Percentiles rank a stretch among this genome's conserved stretches.
Evolutionary conservation across 1,284 basidiomycete genomes (phyloP).

Genomic region (Rugosomyces carneus): DNA sequence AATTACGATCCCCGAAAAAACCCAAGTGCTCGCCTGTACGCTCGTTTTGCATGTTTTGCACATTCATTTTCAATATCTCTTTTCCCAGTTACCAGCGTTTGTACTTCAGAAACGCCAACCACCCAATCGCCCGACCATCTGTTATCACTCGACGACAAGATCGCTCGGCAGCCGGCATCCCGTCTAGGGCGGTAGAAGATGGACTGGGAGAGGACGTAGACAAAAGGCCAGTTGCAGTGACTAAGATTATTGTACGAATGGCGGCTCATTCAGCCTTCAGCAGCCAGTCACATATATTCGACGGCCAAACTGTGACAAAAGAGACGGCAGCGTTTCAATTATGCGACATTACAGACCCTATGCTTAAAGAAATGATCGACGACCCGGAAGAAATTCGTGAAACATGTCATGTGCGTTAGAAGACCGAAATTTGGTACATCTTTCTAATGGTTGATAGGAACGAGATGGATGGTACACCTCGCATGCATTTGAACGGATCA

Average conservation of each 20-base stretch:
- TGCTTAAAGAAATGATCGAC: constrained; percentile 76
- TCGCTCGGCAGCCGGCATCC: constrained; percentile 32
- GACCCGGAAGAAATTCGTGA: constrained; percentile 62
- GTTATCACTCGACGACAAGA: constrained; percentile 65
- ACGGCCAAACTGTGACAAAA: constrained; percentile 73
- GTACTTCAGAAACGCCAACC: constrained; percentile 79
- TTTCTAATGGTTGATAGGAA: constrained; percentile 38
- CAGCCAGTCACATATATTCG: constrained; percentile 80
- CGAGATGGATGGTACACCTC: constrained; percentile 83
- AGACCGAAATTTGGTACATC: background rate
- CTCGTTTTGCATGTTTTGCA: background rate
- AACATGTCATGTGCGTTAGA: constrained; percentile 58
- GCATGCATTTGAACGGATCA: constrained; percentile 74
- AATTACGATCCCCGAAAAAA: constrained; percentile 86
- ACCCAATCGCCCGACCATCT: constrained; percentile 68
- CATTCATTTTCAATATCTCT: background rate
- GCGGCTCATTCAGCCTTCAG: background rate
- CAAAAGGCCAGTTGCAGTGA: constrained; percentile 23
- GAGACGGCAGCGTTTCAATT: constrained; percentile 90
- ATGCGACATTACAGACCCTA: constrained; percentile 84
- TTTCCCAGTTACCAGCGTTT: constrained; percentile 69
- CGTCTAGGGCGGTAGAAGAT: constrained; percentile 33
- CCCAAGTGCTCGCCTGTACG: constrained; percentile 67
- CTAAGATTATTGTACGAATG: constrained; percentile 1
- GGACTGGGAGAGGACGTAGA: constrained; percentile 34